phyloP scores from a whole-genome alignment of 2,329 filamentous ascomycete genomes.

The Cladosporium oxysporum region DNA sequence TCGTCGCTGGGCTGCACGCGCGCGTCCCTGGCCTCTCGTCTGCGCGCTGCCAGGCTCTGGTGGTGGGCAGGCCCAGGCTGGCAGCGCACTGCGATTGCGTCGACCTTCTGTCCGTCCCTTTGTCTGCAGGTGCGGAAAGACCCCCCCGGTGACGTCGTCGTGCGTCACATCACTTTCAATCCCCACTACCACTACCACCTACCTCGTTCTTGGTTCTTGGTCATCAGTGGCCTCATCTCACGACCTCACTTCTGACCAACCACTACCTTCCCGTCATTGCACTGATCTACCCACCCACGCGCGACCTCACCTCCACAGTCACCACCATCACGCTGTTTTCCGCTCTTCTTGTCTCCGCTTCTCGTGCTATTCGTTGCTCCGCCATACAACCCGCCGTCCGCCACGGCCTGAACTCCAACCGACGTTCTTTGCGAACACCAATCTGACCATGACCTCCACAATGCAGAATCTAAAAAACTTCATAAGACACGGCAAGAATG shows the following conservation, averaged over 20 bases:
- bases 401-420: background rate
- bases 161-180: conserved; percentile 10
- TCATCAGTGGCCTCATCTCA: conserved; percentile 13
- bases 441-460: conserved; percentile 57
- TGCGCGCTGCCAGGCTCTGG: background rate
- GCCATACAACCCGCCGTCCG: background rate
- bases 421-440: background rate
- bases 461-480: conserved; percentile 99
- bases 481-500: conserved; percentile 96
- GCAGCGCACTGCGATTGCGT: conserved; percentile 11
- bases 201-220: conserved; percentile 6
- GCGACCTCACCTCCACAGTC: background rate
- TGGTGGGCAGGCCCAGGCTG: background rate
- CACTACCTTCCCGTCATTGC: background rate
- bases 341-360: conserved; percentile 3
- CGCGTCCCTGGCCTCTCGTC: background rate
- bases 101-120: conserved; percentile 1
- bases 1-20: conserved; percentile 1
- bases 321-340: background rate
- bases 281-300: no score
- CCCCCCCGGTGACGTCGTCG: background rate
- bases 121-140: background rate
- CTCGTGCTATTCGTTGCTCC: conserved; percentile 1
- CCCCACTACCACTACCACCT: background rate
- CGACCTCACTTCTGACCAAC: conserved; percentile 7